Percentiles rank a stretch among this genome's conserved stretches.
These are phyloP conservation scores for Sergeia podlipaevii DNA, from an alignment of 208 protist genomes.

Conservation along the genomic window DNA sequence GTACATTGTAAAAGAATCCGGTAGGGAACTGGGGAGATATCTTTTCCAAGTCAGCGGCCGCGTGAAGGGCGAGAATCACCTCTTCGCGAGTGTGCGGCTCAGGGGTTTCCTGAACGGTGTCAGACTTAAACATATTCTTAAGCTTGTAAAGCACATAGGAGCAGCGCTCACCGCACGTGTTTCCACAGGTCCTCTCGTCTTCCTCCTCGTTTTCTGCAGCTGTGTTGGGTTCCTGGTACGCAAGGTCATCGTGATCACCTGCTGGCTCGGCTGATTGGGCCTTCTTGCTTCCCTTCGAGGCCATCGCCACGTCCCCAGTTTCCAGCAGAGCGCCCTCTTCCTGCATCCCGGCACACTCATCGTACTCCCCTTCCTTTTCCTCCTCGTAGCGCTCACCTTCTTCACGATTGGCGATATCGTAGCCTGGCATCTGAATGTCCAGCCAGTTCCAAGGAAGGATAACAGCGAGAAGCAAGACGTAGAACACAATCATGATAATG, in stretches of 20 bases:
- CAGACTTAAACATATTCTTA: constrained; percentile 2
- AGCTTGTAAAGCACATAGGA: too few relatives aligned
- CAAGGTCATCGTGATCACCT: neutral
- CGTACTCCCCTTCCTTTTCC: neutral
- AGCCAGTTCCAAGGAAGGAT: constrained; percentile 15
- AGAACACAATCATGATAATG: constrained; percentile 41
- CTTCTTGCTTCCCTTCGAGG: neutral
- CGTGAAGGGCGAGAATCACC: constrained; percentile 5
- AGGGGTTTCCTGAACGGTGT: neutral
- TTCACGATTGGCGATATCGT: constrained; percentile 1
- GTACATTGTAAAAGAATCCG: constrained; percentile 29
- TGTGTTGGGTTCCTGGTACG: neutral
- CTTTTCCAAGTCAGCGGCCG: constrained; percentile 20
- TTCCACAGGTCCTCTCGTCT: constrained; percentile 4
- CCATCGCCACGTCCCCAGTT: neutral
- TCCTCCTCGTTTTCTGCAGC: neutral
- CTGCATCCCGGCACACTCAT: neutral
- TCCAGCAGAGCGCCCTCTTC: neutral
- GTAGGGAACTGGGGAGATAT: constrained; percentile 37
- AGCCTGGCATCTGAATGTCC: constrained; percentile 13
- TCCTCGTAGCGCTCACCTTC: neutral
- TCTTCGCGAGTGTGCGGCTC: constrained; percentile 10
- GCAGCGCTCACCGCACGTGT: too few relatives aligned
- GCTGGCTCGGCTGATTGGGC: neutral
- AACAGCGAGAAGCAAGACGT: constrained; percentile 18